Evolutionary conservation across 352 stramenopile genomes (phyloP).

Genomic region (Phytophthora parvispora): DNA sequence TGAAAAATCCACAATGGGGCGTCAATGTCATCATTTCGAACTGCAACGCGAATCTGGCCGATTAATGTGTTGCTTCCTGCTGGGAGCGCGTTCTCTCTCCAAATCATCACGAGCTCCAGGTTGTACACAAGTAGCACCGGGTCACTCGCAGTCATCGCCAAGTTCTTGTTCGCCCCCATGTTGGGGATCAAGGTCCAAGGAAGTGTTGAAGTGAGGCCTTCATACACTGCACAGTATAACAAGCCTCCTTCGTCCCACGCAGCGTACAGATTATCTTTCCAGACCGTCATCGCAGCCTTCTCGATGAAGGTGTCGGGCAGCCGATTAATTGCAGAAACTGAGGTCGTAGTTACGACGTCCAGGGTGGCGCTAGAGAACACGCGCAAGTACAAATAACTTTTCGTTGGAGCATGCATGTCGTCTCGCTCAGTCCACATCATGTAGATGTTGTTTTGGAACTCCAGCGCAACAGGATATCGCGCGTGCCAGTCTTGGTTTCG

Average conservation of each 20-base stretch:
- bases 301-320: conserved; percentile 65
- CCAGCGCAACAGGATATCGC: conserved; percentile 43
- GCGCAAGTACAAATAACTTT: conserved; percentile 65
- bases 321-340: conserved; percentile 49
- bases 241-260: conserved; percentile 78
- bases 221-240: conserved; percentile 65
- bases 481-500: conserved; percentile 65
- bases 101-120: conserved; percentile 65
- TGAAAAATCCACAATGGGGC: conserved; percentile 81
- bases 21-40: conserved; percentile 61
- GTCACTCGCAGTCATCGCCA: conserved; percentile 54
- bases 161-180: conserved; percentile 71
- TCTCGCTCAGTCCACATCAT: conserved; percentile 79
- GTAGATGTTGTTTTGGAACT: conserved; percentile 57
- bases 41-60: conserved; percentile 65
- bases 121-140: conserved; percentile 69
- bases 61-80: conserved; percentile 23
- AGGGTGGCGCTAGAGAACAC: conserved; percentile 60
- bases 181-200: conserved; percentile 76
- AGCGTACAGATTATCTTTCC: conserved; percentile 62
- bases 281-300: conserved; percentile 49
- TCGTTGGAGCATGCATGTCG: conserved; percentile 31
- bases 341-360: conserved; percentile 30
- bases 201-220: conserved; percentile 39
- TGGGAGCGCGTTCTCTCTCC: conserved; percentile 51